These are phyloP conservation scores for Paecilomyces sp. DNA, from an alignment of 2,329 filamentous ascomycete genomes.

Conservation along the genomic window DNA sequence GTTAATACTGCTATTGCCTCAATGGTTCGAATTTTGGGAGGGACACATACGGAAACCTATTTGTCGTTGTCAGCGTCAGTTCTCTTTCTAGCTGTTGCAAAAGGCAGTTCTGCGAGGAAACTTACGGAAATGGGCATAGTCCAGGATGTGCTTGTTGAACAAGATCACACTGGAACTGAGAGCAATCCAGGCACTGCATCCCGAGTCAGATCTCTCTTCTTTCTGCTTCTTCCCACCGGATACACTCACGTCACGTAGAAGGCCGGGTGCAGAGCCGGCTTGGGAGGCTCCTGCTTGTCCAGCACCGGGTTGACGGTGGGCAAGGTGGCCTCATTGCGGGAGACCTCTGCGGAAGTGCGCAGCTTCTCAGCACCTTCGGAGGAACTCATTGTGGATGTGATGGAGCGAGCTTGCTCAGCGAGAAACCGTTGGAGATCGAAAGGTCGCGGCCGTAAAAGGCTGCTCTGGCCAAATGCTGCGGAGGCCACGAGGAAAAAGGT, in stretches of 20 bases:
- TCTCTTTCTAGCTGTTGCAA: background rate
- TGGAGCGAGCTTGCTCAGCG: conserved; percentile 29
- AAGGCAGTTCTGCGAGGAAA: conserved; percentile 2
- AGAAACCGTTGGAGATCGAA: conserved; percentile 44
- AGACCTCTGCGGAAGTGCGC: conserved; percentile 68
- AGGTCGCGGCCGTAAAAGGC: conserved; percentile 37
- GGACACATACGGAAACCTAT: conserved; percentile 40
- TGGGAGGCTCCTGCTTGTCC: conserved; percentile 62
- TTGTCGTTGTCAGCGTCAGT: conserved; percentile 3
- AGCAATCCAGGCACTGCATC: conserved; percentile 74
- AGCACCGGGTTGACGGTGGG: conserved; percentile 71
- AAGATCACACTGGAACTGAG: conserved; percentile 92
- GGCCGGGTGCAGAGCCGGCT: conserved; percentile 66
- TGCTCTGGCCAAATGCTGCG: conserved; percentile 35
- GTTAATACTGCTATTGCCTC: conserved; percentile 9
- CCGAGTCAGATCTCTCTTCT: conserved; percentile 9
- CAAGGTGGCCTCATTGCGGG: conserved; percentile 47
- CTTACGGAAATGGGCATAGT: conserved; percentile 76
- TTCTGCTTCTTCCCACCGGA: background rate
- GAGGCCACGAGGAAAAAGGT: conserved; percentile 31
- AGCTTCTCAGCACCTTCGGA: conserved; percentile 71
- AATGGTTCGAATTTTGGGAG: background rate
- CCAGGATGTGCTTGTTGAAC: conserved; percentile 98
- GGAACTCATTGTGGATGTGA: conserved; percentile 45
- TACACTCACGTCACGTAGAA: conserved; percentile 64